Base-by-base conservation (phyloP, 176 grass and related monocot genomes). In the Cenchrus purpureus region DNA sequence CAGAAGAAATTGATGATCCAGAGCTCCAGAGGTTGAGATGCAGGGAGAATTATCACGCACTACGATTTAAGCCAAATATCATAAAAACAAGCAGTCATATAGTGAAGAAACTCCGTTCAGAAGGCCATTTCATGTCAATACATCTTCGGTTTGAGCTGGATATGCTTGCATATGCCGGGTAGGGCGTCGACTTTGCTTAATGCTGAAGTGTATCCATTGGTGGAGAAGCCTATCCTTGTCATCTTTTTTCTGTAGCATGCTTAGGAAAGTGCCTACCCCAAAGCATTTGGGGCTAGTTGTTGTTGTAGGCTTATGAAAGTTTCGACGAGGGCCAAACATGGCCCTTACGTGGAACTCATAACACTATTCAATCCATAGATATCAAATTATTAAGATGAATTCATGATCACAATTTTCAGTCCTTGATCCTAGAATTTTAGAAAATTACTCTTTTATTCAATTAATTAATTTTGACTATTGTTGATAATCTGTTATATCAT, bases 111-210 rank as follows among this genome's bases (percentile, higher is more conserved):
- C 90, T 97, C 55, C 92, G 92, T 31, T 66, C 84, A 20, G 68
- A 93, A 86, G 95, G 92, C 19, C 92, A 94, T 87, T 97, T 95
- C 76, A 91, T 97, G 90, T 97, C 95, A 77, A 97, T 97, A 85
- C 95, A 97, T 86, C 92, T 97, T 89, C 84, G 95, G 3, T 97
- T 97, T 64, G 95, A 97, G 91, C 89, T 97, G 90, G 95, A 97
- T 87, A 97, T 97, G 95, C 87, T 97, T 86, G 89, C 95, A 79
- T 97, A 91, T 91, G 92, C 95, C 71, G 95, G 92, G 95, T 97
- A 94, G 31, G 76, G 50, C 69, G 46, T 85, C 87, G 55, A 43
- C 61, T 57, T 51, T 55, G 43, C 43, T 57, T 31, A 78, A 22
- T 80, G 56, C 63, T 82, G 42, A 71, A 59, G 7, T 17, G 55